Evolutionary conservation across 805 yeast genomes (phyloP).

Genomic region (Suhomyces tanzawaensis): DNA sequence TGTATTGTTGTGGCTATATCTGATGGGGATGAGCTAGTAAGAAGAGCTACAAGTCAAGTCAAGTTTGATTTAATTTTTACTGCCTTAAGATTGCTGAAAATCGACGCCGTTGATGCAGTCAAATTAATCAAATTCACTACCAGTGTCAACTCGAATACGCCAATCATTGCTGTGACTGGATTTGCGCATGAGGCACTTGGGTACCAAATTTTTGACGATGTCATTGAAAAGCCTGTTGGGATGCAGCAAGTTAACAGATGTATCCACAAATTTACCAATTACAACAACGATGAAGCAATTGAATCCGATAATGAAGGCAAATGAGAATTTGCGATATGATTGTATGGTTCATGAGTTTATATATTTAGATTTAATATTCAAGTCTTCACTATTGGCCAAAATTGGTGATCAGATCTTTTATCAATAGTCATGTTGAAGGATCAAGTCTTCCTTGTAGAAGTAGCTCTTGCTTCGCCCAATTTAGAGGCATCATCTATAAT

Average conservation of each 20-base stretch:
- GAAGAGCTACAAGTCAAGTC: constrained; percentile 78
- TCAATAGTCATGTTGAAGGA: neutral
- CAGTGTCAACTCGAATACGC: constrained; percentile 74
- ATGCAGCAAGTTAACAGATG: constrained; percentile 19
- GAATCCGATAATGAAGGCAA: constrained; percentile 25
- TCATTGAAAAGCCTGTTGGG: constrained; percentile 68
- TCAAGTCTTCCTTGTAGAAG: neutral
- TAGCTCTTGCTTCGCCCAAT: neutral
- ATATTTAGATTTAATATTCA: too few species aligned
- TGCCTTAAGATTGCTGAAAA: constrained; percentile 63
- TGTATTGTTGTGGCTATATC: constrained; percentile 77
- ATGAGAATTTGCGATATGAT: too few species aligned
- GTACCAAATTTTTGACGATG: constrained; percentile 58
- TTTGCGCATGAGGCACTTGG: constrained; percentile 63
- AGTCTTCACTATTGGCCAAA: too few species aligned
- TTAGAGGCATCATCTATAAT: neutral
- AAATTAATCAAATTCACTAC: constrained; percentile 72
- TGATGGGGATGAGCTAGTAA: constrained; percentile 78
- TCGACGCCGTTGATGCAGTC: constrained; percentile 73
- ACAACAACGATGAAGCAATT: constrained; percentile 23
- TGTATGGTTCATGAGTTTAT: too few species aligned
- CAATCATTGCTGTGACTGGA: constrained; percentile 72
- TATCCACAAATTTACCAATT: constrained; percentile 16
- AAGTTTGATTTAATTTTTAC: constrained; percentile 82
- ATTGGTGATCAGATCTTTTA: too few species aligned